Evolutionary conservation across 2,329 filamentous ascomycete species (phyloP).

Genomic region (Pyrenophora tritici-repentis): DNA sequence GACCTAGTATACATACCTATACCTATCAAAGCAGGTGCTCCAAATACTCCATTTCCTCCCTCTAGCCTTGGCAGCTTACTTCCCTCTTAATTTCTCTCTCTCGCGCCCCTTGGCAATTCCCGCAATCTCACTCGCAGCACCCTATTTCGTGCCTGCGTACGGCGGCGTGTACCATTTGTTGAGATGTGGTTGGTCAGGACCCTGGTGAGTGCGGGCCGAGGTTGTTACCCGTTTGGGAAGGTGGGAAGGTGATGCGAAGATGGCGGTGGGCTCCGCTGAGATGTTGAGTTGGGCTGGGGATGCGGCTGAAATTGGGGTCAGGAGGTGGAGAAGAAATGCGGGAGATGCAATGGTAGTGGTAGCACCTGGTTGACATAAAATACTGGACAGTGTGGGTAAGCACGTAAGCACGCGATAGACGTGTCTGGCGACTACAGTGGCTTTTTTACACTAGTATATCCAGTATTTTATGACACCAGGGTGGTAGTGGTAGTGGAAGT

Average conservation of each 20-base stretch:
- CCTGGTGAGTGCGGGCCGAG: slow-evolving; percentile 5
- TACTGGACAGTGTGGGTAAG: no score
- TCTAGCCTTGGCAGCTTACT: no score
- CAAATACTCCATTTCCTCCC: neutral
- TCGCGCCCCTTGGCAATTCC: neutral
- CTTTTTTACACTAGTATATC: no score
- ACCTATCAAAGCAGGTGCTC: slow-evolving; percentile 2
- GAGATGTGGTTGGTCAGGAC: slow-evolving; percentile 4
- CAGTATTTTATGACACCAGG: no score
- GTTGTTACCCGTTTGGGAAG: slow-evolving; percentile 14
- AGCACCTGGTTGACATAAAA: no score
- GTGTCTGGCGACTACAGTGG: no score
- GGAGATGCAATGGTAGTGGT: no score
- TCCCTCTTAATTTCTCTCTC: neutral
- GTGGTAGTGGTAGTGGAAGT: no score
- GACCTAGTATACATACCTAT: neutral
- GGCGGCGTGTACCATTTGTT: slow-evolving; percentile 3
- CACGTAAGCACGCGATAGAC: no score
- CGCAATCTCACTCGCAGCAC: no score
- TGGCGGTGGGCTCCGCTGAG: slow-evolving; percentile 10
- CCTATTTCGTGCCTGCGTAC: no score
- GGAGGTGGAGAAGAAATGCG: no score
- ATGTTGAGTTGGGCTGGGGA: neutral
- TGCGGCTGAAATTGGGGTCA: neutral
- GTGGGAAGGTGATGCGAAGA: slow-evolving; percentile 11